These are phyloP conservation scores for Nicotiana tomentosiformis DNA, from an alignment of 257 asterid species.

Conservation along the genomic window DNA sequence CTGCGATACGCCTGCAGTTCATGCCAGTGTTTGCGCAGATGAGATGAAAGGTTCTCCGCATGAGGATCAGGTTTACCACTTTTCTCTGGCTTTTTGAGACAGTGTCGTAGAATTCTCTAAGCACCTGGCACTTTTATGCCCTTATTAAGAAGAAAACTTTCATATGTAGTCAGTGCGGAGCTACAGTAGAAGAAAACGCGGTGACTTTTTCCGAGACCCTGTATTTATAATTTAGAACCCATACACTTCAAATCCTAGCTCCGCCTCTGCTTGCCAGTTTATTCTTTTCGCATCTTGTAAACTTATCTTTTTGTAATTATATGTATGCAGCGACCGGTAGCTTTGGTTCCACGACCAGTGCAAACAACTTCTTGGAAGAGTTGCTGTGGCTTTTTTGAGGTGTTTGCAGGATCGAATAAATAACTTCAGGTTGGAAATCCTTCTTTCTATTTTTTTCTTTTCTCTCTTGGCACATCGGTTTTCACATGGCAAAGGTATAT, in stretches of 20 bases:
- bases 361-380: conserved; percentile 54
- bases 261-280: background rate
- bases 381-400: conserved; percentile 70
- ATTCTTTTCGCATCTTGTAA: background rate
- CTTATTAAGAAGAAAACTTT: too few relatives aligned
- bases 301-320: background rate
- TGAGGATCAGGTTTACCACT: conserved; percentile 18
- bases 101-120: background rate
- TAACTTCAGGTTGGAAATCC: conserved; percentile 27
- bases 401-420: conserved; percentile 45
- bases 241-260: too few relatives aligned
- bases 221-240: too few relatives aligned
- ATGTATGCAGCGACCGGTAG: conserved; percentile 34
- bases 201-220: too few relatives aligned
- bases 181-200: too few relatives aligned
- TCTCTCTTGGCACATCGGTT: background rate
- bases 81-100: background rate
- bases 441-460: background rate
- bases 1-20: conserved; percentile 15
- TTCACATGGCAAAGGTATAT: background rate
- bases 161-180: too few relatives aligned
- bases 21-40: conserved; percentile 16
- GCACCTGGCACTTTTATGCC: background rate
- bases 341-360: conserved; percentile 24
- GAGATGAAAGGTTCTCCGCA: conserved; percentile 14